Percentiles rank a stretch among this genome's conserved stretches.
These are phyloP conservation scores for Taphrina confusa DNA, from an alignment of 1,139 yeast species.

Conservation along the genomic window DNA sequence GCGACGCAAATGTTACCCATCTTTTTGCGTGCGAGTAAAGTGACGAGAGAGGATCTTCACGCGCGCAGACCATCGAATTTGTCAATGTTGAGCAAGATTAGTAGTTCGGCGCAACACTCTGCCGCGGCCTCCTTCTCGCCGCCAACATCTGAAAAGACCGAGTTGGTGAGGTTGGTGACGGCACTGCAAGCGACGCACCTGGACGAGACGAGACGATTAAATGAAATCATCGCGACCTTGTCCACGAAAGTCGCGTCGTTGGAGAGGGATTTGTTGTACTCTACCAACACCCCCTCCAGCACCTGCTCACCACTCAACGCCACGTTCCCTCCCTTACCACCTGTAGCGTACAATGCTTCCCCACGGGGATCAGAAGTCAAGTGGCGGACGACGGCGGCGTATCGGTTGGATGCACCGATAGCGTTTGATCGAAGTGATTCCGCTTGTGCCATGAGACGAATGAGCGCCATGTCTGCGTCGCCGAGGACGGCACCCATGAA, in stretches of 20 bases:
- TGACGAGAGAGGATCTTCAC: slow-evolving; percentile 6
- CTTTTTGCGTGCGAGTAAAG: slow-evolving; percentile 3
- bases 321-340: background rate
- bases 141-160: background rate
- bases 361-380: slow-evolving; percentile 6
- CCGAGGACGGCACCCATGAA: background rate
- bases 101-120: background rate
- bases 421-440: background rate
- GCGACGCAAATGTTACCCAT: slow-evolving; percentile 6
- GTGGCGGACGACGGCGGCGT: slow-evolving; percentile 11
- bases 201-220: slow-evolving; percentile 22
- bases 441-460: slow-evolving; percentile 1
- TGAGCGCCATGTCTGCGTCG: slow-evolving; percentile 17
- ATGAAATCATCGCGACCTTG: slow-evolving; percentile 14
- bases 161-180: slow-evolving; percentile 17
- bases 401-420: too few relatives aligned
- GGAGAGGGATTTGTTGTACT: slow-evolving; percentile 12
- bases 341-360: background rate
- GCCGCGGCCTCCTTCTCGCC: background rate
- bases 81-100: background rate
- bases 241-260: slow-evolving; percentile 16
- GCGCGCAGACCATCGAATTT: background rate
- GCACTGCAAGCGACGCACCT: slow-evolving; percentile 20
- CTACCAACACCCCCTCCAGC: slow-evolving; percentile 2
- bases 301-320: background rate